Evolutionary conservation across 2,329 filamentous ascomycete species (phyloP), one percentile per base, ranked within the genome.

Genomic region (Stachybotrys chartarum): DNA sequence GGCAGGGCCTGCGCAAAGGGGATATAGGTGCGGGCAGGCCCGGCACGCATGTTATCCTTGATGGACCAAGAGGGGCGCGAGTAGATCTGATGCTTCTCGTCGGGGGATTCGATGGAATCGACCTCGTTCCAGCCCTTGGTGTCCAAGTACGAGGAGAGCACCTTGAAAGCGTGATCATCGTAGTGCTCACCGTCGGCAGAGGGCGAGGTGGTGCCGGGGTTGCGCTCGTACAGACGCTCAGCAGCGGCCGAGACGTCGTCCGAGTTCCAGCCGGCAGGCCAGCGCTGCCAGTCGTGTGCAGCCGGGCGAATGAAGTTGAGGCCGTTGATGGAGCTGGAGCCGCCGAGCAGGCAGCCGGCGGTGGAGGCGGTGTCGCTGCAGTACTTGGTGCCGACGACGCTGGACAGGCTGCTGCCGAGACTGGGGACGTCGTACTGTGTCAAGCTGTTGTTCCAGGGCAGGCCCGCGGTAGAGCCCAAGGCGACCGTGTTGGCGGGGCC

Each of bases 11-110:
- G 74, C 3, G 85, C 85, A 11, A 78, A 77, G 3, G 85, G 82
- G 7, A 90, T 80, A 65, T 90, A 90, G 0, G 87, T 88, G 5
- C 83, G 83, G 67, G 90, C 75, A 42, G 87, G 87, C 1, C 87
- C 87, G 50, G 83, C 84, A 58, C 87, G 77, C 69, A 87, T 81
- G 55, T 85, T 85, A 53, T 84, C 73, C 30, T 76, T 75, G 65
- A 83, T 88, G 77, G 88, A 90, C 74, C 83, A 89, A 3, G 84
- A 78, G 5, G 85, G 82, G 63, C 86, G 80, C 32, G 82, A 78
- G 68, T 80, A 90, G 1, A 81, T 83, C 56, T 76, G 75, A 69
- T 88, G 84, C 78, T 90, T 90, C 67, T 79, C 67, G 53, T 79
- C 75, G 0, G 85, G 84, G 51, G 77, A 72, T 39, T 78, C 64